These are phyloP conservation scores for Rhodomyrtus tomentosa DNA, from an alignment of 345 rosid species.

Conservation along the genomic window DNA sequence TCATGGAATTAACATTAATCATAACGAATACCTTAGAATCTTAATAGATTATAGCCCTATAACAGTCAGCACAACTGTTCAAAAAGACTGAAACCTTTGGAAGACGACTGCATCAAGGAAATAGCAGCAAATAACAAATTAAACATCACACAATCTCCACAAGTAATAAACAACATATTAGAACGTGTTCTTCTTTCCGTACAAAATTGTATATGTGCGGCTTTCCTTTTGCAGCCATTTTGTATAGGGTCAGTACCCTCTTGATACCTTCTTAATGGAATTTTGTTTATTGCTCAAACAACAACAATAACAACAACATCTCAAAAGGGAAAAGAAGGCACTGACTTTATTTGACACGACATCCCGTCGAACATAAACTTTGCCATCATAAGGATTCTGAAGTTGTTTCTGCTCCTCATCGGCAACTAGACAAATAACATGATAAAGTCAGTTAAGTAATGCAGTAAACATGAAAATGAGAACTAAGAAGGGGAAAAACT, in stretches of 20 bases:
- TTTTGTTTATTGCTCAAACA: not conserved
- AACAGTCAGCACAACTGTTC: not conserved
- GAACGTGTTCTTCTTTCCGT: not conserved
- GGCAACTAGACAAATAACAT: conserved; percentile 12
- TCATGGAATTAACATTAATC: not conserved
- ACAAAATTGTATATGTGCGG: not conserved
- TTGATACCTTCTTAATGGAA: not conserved
- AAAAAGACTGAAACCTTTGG: not conserved
- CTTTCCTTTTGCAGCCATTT: not conserved
- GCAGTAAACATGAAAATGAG: not conserved
- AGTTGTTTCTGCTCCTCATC: conserved; percentile 42
- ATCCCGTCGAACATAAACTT: conserved; percentile 31
- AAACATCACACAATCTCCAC: not conserved
- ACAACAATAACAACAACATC: not conserved
- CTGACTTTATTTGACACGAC: conserved; percentile 44
- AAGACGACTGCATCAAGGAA: not conserved
- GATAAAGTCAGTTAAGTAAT: not conserved
- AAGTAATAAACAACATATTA: not conserved
- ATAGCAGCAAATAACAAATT: not conserved
- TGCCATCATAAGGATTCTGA: conserved; percentile 45
- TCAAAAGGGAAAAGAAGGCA: conserved; percentile 13
- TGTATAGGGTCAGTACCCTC: not conserved
- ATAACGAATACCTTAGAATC: not conserved
- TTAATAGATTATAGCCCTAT: not conserved
- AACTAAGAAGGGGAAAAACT: not conserved